phyloP scores from a whole-genome alignment of 2,329 filamentous ascomycete genomes.

The Fusarium annulatum region DNA sequence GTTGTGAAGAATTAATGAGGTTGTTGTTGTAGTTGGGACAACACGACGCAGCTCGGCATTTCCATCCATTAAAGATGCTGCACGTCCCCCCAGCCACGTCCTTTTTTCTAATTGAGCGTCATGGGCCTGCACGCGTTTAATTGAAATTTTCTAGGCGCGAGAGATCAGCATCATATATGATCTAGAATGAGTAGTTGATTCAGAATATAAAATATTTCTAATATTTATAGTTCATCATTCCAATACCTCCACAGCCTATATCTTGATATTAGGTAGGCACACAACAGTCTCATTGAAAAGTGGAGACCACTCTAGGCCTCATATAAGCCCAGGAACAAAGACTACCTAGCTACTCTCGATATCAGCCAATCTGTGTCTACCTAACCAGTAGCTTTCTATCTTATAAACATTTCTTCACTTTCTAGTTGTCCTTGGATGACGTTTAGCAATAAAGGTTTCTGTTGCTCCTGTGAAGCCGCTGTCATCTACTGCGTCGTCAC shows the following conservation, averaged over 20 bases:
- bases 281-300: not conserved
- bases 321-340: not conserved
- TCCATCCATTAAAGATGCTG: slow-evolving; percentile 21
- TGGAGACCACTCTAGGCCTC: not conserved
- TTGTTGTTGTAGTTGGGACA: slow-evolving; percentile 13
- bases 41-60: not conserved
- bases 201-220: not conserved
- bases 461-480: not conserved
- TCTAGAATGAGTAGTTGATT: not conserved
- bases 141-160: not conserved
- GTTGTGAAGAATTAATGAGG: not conserved
- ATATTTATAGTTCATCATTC: not conserved
- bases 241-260: not conserved
- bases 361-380: too few relatives aligned
- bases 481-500: not conserved
- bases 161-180: not conserved
- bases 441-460: not conserved
- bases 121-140: slow-evolving; percentile 12
- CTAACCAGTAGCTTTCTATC: not conserved
- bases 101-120: slow-evolving; percentile 20
- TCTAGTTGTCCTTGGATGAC: not conserved
- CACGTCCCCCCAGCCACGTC: slow-evolving; percentile 32
- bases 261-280: not conserved
- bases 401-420: not conserved
- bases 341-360: not conserved